These are phyloP conservation scores for Sporothrix pallida DNA, from an alignment of 2,329 filamentous ascomycete species.

Conservation along the genomic window DNA sequence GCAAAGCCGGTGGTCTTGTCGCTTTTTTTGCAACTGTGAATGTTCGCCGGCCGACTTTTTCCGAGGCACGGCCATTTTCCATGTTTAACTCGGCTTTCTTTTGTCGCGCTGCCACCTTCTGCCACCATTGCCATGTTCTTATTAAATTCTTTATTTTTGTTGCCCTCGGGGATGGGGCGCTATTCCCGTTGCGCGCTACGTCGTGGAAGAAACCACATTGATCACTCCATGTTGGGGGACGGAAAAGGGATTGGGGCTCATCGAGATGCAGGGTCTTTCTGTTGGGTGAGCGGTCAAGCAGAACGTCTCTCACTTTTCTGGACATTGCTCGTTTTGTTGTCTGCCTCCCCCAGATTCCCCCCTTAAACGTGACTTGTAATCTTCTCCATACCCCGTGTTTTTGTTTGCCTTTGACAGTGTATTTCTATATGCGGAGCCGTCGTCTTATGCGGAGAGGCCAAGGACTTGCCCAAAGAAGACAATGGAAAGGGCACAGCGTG, in stretches of 20 bases:
- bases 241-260: background rate
- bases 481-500: background rate
- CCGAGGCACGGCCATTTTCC: background rate
- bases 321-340: background rate
- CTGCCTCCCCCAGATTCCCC: conserved; percentile 15
- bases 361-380: conserved; percentile 2
- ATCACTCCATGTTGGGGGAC: background rate
- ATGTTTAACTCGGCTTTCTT: background rate
- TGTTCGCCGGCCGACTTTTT: conserved; percentile 16
- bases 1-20: background rate
- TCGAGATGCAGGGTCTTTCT: conserved; percentile 17
- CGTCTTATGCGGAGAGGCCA: conserved; percentile 16
- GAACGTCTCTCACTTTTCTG: background rate
- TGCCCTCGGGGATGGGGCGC: background rate
- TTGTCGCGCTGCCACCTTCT: background rate
- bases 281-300: background rate
- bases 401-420: background rate
- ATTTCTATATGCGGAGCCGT: conserved; percentile 20
- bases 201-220: background rate
- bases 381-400: conserved; percentile 18
- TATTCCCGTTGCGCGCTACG: background rate
- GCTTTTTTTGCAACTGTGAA: conserved; percentile 3
- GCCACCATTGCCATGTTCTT: background rate
- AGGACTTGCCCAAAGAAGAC: background rate
- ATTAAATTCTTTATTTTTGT: background rate